Evolutionary conservation across 306 rosid genomes (phyloP).

Genomic region (Hippophae tibetana): DNA sequence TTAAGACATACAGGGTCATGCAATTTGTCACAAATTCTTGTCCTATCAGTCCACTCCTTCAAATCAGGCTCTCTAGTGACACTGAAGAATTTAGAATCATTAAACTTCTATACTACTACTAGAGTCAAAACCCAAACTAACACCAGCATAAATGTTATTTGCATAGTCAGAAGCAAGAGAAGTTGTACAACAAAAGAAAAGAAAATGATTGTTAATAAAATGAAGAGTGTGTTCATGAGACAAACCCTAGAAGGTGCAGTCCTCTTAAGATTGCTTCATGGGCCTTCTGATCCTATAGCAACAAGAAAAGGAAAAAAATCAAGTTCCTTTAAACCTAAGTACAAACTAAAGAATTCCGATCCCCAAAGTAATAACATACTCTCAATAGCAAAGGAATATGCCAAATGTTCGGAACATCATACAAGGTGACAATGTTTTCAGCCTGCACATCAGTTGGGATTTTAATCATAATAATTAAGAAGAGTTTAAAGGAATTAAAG

Average conservation of each 20-base stretch:
- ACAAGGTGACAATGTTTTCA: conserved; percentile 56
- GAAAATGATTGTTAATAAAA: conserved; percentile 9
- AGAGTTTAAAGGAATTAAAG: conserved; percentile 6
- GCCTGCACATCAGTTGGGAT: conserved; percentile 33
- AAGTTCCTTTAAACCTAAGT: conserved; percentile 7
- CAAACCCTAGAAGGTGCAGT: conserved; percentile 62
- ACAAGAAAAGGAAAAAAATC: conserved; percentile 9
- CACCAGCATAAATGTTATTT: conserved; percentile 6
- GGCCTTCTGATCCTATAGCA: conserved; percentile 69
- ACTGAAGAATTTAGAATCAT: conserved; percentile 32
- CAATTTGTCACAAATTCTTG: conserved; percentile 42
- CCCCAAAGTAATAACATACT: conserved; percentile 36
- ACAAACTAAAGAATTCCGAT: neutral
- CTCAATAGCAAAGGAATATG: conserved; percentile 67
- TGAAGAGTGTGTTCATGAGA: conserved; percentile 24
- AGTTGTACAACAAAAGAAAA: conserved; percentile 5
- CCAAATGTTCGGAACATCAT: conserved; percentile 89
- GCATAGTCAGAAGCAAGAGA: neutral
- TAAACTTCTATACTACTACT: conserved; percentile 5
- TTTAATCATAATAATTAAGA: conserved; percentile 2
- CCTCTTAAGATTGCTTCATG: conserved; percentile 79
- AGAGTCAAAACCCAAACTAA: neutral
- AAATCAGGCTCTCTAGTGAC: conserved; percentile 43
- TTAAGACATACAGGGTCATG: conserved; percentile 43
- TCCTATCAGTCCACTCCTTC: conserved; percentile 62